Evolutionary conservation across 176 grass and related monocot species (phyloP).

Genomic region (Bolboschoenus planiculmis): DNA sequence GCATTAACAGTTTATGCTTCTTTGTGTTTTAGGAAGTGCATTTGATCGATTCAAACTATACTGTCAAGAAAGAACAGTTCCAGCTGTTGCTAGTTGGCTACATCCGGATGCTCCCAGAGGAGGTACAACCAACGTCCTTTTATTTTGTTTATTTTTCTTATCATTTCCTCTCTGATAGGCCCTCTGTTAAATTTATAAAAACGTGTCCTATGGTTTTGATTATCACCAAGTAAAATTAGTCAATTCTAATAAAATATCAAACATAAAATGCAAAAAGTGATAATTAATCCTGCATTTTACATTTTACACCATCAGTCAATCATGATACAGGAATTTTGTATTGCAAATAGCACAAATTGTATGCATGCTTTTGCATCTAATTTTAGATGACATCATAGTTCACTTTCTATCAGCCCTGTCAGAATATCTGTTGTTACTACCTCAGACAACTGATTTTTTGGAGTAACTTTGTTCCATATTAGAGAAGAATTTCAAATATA

Average conservation of each 20-base stretch:
- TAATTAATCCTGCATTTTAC: background rate
- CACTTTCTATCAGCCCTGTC: background rate
- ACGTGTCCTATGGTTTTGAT: background rate
- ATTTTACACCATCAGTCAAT: background rate
- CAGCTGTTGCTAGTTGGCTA: constrained; percentile 61
- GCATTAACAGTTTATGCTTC: constrained; percentile 1
- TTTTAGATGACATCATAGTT: background rate
- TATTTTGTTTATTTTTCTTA: background rate
- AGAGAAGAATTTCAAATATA: background rate
- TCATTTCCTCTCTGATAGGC: background rate
- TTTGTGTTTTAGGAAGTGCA: constrained; percentile 39
- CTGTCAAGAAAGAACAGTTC: constrained; percentile 24
- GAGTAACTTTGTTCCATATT: background rate
- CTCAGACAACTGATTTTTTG: background rate
- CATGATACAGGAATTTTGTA: background rate
- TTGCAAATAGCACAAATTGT: background rate
- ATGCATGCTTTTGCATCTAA: background rate
- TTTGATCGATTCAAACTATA: constrained; percentile 35
- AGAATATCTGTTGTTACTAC: background rate
- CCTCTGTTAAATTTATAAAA: background rate
- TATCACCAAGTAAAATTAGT: background rate
- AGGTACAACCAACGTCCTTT: constrained; percentile 27
- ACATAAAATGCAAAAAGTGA: background rate
- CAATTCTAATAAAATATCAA: background rate
- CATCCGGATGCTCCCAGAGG: constrained; percentile 45